A percentile compares a stretch with the other conserved stretches of the same genome.
Evolutionary conservation across 2,329 filamentous ascomycete genomes (phyloP).

Genomic region (Diaporthe eres): DNA sequence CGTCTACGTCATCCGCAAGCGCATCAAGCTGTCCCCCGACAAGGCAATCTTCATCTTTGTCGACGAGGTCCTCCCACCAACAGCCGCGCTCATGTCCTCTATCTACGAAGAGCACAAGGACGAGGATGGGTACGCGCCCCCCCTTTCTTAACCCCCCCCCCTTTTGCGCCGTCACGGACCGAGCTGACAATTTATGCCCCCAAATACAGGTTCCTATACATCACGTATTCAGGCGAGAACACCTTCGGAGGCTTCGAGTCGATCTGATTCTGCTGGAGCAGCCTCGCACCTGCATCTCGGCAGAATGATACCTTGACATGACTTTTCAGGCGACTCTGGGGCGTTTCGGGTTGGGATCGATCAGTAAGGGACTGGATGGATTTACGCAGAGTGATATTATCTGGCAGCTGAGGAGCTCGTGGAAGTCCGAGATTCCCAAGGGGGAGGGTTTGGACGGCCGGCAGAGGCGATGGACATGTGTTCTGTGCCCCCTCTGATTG

Average conservation of each 20-base stretch:
- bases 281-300: conserved; percentile 25
- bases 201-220: conserved; percentile 88
- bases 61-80: conserved; percentile 96
- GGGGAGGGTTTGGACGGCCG: conserved; percentile 7
- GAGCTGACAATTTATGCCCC: conserved; percentile 32
- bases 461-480: not conserved
- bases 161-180: not conserved
- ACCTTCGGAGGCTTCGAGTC: conserved; percentile 81
- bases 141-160: not conserved
- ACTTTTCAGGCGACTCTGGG: conserved; percentile 39
- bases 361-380: conserved; percentile 34
- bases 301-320: conserved; percentile 40
- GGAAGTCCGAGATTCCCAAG: conserved; percentile 8
- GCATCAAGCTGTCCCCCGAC: conserved; percentile 99
- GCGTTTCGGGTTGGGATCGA: conserved; percentile 42
- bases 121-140: conserved; percentile 72
- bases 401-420: conserved; percentile 9
- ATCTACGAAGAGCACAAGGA: conserved; percentile 99
- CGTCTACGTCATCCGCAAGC: conserved; percentile 99
- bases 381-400: conserved; percentile 34
- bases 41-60: conserved; percentile 99
- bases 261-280: conserved; percentile 31
- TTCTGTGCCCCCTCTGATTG: conserved; percentile 11
- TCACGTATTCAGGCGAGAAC: conserved; percentile 99
- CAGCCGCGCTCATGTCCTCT: conserved; percentile 97